Evolutionary conservation across 2,329 filamentous ascomycete genomes (phyloP).

Genomic region (Venturia carpophila): DNA sequence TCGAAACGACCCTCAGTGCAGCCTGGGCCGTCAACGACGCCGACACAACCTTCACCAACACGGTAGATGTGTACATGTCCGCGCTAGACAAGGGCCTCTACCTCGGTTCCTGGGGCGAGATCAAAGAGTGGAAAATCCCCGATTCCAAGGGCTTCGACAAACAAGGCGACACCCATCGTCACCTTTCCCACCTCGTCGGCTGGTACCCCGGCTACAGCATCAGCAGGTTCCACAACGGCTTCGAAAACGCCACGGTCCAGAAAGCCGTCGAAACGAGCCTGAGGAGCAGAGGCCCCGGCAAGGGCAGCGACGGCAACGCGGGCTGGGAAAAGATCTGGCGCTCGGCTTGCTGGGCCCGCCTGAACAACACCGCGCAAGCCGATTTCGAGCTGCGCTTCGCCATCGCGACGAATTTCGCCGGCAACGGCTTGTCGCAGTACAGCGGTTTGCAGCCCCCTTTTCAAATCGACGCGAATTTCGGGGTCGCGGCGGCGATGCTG

Average conservation of each 20-base stretch:
- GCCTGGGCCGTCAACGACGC: constrained; percentile 22
- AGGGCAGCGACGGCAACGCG: constrained; percentile 42
- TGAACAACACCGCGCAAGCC: constrained; percentile 45
- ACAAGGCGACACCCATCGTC: constrained; percentile 42
- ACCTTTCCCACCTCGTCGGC: constrained; percentile 49
- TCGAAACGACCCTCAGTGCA: constrained; percentile 27
- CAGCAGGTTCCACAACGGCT: constrained; percentile 37
- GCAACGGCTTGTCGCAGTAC: constrained; percentile 48
- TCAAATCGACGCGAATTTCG: constrained; percentile 55
- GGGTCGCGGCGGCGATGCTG: constrained; percentile 42
- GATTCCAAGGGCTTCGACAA: constrained; percentile 33
- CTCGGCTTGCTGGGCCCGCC: constrained; percentile 47
- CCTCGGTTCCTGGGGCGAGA: constrained; percentile 36
- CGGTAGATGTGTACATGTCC: constrained; percentile 37
- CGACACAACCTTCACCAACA: constrained; percentile 29
- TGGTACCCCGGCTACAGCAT: constrained; percentile 50
- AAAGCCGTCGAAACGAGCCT: constrained; percentile 41
- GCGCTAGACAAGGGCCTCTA: constrained; percentile 47
- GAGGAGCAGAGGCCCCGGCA: constrained; percentile 40
- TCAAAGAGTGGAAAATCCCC: constrained; percentile 46
- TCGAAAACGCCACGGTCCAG: constrained; percentile 39
- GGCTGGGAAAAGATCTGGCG: constrained; percentile 55
- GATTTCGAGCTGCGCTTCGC: constrained; percentile 44
- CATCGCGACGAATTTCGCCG: constrained; percentile 43
- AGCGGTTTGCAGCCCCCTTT: constrained; percentile 40